Percentiles rank a stretch among this genome's conserved stretches.
phyloP scores from a whole-genome alignment of 257 asterid species.

The Lycium barbarum region DNA sequence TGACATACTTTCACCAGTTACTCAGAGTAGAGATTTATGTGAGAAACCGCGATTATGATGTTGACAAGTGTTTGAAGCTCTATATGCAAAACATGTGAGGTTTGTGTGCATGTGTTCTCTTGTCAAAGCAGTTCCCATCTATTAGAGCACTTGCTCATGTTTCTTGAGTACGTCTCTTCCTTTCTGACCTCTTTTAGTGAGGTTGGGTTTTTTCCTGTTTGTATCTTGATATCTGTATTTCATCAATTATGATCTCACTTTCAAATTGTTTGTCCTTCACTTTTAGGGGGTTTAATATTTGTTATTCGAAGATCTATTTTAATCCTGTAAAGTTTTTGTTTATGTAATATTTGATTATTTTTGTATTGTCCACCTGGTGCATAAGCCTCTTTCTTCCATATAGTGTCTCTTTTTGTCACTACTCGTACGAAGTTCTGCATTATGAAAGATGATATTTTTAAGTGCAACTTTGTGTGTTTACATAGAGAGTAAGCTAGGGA shows the following conservation, averaged over 20 bases:
- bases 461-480: neutral
- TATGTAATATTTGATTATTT: neutral
- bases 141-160: neutral
- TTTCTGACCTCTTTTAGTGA: neutral
- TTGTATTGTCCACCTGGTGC: neutral
- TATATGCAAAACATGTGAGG: neutral
- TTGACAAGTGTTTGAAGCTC: neutral
- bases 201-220: neutral
- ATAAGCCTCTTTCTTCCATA: neutral
- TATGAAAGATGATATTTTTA: neutral
- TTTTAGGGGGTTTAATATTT: neutral
- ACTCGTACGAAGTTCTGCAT: too few relatives aligned
- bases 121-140: neutral
- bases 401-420: too few relatives aligned
- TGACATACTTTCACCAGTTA: too few relatives aligned
- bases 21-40: neutral
- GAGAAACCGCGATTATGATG: neutral
- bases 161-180: neutral
- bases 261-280: neutral
- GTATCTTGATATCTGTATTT: neutral
- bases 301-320: neutral
- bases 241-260: neutral
- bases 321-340: neutral
- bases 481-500: neutral
- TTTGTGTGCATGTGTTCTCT: neutral